Base-by-base conservation (phyloP, 495 filamentous ascomycete species). In the Chaetomium tenue region DNA sequence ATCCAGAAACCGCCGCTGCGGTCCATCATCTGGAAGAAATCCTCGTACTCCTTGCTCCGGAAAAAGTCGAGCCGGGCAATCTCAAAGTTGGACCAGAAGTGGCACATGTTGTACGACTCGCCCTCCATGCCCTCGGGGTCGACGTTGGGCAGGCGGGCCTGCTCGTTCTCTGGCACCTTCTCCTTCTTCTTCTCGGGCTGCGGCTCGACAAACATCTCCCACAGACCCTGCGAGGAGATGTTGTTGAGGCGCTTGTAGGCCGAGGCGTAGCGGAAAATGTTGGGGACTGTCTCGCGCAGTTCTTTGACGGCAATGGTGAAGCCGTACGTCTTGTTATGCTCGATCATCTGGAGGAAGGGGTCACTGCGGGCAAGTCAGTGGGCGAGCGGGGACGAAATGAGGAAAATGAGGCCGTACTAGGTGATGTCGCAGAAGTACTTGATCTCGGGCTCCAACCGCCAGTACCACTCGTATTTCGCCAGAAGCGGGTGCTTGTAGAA, bases 41-140 rank as follows among this genome's bases (percentile, higher is more conserved):
- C 94, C 74, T 95, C 90, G 74, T 99, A 99, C 69, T 88, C 88
- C 76, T 96, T 91, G 79, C 92, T 96, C 68, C 94, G 86, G 85
- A 97, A 97, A 83, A 91, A 99, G 80, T 91, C 89, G 59, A 99
- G 82, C 60, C 88, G 86, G 22, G 94, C 94, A 78, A 99, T 99
- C 78, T 99, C 94, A 63, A 99, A 99, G 75, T 99, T 99, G 81
- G 91, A 96, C 94, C 94, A 99, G 83, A 98, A 99, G 82, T 99
- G 94, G 78, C 94, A 99, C 94, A 99, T 99, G 81, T 99, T 99
- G 81, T 99, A 99, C 67, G 84, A 89, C 72, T 99, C 94, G 63
- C 91, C 90, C 72, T 97, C 95, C 94, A 99, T 99, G 20, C 88
- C 87, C 72, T 98, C 95, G 0, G 87, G 85, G 73, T 98, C 91